Base-by-base conservation (phyloP, 176 grass and related monocot genomes). In the Lolium perenne region DNA sequence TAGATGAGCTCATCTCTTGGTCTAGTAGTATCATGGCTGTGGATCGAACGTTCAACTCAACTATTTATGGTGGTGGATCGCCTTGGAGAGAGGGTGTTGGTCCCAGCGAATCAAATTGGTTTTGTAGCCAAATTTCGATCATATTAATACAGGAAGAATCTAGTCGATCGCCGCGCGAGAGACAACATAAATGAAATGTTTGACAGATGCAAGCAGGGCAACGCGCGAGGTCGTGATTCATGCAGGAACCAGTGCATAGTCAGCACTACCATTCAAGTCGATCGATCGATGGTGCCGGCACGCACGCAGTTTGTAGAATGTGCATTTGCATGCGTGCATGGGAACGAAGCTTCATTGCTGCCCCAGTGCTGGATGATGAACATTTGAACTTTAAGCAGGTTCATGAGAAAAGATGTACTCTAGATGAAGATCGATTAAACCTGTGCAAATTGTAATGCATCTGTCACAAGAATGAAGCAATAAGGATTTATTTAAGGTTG, bases 191-290 rank as follows among this genome's bases (percentile, higher is more conserved):
- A 51, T 81, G 46, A 74, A 83, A 62, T 68, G 10, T n/a, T 48
- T 84, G 82, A 62, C 54, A 61, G 82, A 48, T n/a, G 58, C 45
- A 74, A 26, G 21, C 49, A 82, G 35, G 56, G 48, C n/a, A 82
- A 69, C 13, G 63, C 29, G 64, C 1, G 11, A 38, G 45, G 45
- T 67, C 23, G 45, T 81, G 61, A 50, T 69, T 53, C 63, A 50
- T 55, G 3, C 63, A 69, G 4, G 3, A 55, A 26, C 26, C 63
- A 81, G 38, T 20, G 62, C 61, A 48, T 65, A 67, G 61, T 81
- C 62, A 68, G 61, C 79, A 69, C 7, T 54, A 47, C 7, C 16
- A 70, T 38, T 70, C 29, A 82, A 54, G 47, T 16, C 58, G n/a
- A 2, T 25, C 58, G 13, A 4, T 48, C 18, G 2, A 56, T 48